Conservation (phyloP, 352 stramenopile genomes). For the Aphanomyces stellatus region DNA sequence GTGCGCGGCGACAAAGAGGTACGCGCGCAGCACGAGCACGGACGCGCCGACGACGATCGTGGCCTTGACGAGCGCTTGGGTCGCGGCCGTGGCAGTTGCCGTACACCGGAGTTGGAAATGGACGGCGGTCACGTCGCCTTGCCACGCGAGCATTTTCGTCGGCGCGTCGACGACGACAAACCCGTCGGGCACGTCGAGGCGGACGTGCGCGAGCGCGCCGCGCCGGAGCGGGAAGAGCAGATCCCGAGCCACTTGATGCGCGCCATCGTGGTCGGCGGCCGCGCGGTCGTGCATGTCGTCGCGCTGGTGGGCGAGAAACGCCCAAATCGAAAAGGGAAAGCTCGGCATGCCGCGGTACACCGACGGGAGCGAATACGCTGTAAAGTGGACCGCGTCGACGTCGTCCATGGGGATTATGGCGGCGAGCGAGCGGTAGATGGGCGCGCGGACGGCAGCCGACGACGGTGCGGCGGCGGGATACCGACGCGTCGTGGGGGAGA, state of each 20-base stretch:
- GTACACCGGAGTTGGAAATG: conserved; percentile 55
- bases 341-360: conserved; percentile 42
- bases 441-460: not conserved
- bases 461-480: too few species aligned
- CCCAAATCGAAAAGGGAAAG: conserved; percentile 69
- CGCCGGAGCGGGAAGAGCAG: conserved; percentile 58
- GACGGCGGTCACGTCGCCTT: conserved; percentile 51
- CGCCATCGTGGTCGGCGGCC: conserved; percentile 29
- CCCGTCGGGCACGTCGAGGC: conserved; percentile 50
- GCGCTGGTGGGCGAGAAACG: conserved; percentile 60
- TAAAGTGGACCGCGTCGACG: conserved; percentile 67
- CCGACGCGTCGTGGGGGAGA: not conserved
- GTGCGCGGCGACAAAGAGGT: conserved; percentile 33
- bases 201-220: conserved; percentile 69
- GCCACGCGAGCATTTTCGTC: conserved; percentile 66
- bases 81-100: conserved; percentile 35
- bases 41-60: conserved; percentile 61
- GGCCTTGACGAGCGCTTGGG: conserved; percentile 62
- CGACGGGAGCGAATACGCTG: conserved; percentile 52
- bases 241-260: conserved; percentile 42
- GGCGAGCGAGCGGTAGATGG: not conserved
- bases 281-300: conserved; percentile 56
- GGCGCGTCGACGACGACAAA: conserved; percentile 40
- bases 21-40: conserved; percentile 57
- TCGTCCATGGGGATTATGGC: not conserved